phyloP scores from a whole-genome alignment of 2,329 filamentous ascomycete genomes.

The Xylariaceae sp. region DNA sequence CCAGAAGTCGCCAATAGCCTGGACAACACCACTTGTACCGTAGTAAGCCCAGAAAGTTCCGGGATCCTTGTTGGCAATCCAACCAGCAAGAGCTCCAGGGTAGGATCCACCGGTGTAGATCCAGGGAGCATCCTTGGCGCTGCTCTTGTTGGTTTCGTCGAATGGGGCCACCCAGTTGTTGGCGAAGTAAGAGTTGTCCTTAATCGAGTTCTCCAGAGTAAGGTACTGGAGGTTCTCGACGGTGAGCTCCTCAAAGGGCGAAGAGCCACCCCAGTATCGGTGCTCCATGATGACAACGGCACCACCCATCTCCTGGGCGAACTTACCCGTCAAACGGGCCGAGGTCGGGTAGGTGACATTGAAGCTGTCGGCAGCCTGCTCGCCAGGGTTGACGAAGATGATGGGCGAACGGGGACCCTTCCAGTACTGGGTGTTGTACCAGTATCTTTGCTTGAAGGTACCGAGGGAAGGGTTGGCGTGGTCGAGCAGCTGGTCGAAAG shows the following conservation, averaged over 20 bases:
- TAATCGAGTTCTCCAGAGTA: constrained; percentile 39
- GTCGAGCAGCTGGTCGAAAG: constrained; percentile 40
- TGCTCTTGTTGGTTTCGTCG: constrained; percentile 40
- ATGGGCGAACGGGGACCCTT: constrained; percentile 38
- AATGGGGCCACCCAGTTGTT: constrained; percentile 46
- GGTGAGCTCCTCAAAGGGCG: constrained; percentile 34
- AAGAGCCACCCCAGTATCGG: constrained; percentile 40
- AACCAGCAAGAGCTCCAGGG: constrained; percentile 49
- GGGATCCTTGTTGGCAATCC: constrained; percentile 45
- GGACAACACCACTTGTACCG: constrained; percentile 50
- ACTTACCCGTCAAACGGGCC: constrained; percentile 34
- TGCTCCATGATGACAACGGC: constrained; percentile 40
- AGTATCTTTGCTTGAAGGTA: constrained; percentile 40
- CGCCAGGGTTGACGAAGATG: constrained; percentile 39
- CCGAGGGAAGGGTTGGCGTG: constrained; percentile 37
- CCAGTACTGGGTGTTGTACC: constrained; percentile 39
- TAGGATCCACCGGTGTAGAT: constrained; percentile 52
- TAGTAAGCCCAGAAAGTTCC: constrained; percentile 57
- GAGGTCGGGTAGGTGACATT: constrained; percentile 40
- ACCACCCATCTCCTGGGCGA: constrained; percentile 37
- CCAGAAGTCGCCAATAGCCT: constrained; percentile 50
- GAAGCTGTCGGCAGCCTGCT: constrained; percentile 34
- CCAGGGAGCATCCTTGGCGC: constrained; percentile 49
- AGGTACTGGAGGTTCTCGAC: constrained; percentile 37
- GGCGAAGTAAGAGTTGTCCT: constrained; percentile 39